Conservation (phyloP, 805 yeast genomes). For the Debaryomyces castellii region DNA sequence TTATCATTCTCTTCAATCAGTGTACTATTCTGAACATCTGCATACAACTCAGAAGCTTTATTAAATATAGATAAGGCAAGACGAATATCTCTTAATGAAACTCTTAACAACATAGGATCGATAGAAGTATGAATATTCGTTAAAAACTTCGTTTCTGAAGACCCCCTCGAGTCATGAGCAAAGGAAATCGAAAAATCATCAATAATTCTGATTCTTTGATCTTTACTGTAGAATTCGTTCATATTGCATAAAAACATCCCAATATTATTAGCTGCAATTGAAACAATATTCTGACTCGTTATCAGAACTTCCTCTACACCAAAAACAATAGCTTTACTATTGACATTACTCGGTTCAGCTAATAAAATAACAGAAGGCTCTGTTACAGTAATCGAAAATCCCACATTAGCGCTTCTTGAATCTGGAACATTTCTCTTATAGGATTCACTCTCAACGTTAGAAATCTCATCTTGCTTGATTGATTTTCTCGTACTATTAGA, state of each 20-base stretch:
- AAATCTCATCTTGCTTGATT: slow-evolving; percentile 11
- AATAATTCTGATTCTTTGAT: slow-evolving; percentile 72
- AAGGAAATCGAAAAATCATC: slow-evolving; percentile 87
- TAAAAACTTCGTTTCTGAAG: slow-evolving; percentile 55
- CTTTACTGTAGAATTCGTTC: slow-evolving; percentile 60
- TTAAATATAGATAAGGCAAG: slow-evolving; percentile 74
- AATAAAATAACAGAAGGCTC: slow-evolving; percentile 76
- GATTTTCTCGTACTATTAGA: slow-evolving; percentile 7
- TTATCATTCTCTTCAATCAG: slow-evolving; percentile 17
- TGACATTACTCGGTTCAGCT: slow-evolving; percentile 68
- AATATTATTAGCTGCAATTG: slow-evolving; percentile 70
- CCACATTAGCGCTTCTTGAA: slow-evolving; percentile 25
- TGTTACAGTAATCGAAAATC: slow-evolving; percentile 65
- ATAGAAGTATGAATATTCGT: slow-evolving; percentile 68
- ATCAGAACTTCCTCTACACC: slow-evolving; percentile 76
- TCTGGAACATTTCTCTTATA: neutral
- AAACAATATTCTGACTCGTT: slow-evolving; percentile 63
- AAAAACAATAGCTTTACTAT: slow-evolving; percentile 88
- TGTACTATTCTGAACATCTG: slow-evolving; percentile 18
- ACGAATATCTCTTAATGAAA: slow-evolving; percentile 83
- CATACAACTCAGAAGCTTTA: slow-evolving; percentile 60
- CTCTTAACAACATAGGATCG: slow-evolving; percentile 77
- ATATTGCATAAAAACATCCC: slow-evolving; percentile 85
- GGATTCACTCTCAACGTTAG: slow-evolving; percentile 1
- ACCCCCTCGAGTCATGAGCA: slow-evolving; percentile 68